These are phyloP conservation scores for Plasmodium malariae DNA, from an alignment of 169 alveolate genomes.

Conservation along the genomic window DNA sequence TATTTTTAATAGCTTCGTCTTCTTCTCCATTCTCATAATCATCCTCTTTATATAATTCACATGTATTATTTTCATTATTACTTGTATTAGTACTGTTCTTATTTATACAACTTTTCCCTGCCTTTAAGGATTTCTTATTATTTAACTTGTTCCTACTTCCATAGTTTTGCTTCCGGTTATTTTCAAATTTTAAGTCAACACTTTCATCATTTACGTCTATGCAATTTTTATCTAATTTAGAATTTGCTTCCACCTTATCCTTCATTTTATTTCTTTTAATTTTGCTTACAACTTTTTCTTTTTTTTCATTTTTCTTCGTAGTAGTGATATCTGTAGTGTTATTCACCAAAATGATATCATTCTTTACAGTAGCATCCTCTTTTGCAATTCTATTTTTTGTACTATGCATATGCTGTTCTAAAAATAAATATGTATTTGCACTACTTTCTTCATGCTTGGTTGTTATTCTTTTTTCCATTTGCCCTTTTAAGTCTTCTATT, in stretches of 20 bases:
- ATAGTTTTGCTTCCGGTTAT: not conserved
- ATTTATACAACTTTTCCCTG: not conserved
- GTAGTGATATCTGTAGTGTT: not conserved
- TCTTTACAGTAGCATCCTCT: too few relatives aligned
- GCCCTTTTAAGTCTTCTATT: not conserved
- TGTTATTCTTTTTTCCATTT: constrained; percentile 29
- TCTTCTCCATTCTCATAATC: not conserved
- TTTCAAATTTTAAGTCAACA: not conserved
- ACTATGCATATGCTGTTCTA: not conserved
- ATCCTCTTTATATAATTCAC: not conserved
- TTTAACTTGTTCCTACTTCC: not conserved
- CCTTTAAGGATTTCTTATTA: not conserved
- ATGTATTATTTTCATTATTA: not conserved
- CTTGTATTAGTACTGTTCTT: not conserved
- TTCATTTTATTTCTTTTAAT: not conserved
- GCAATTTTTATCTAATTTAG: not conserved
- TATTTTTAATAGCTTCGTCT: not conserved
- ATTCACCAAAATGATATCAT: not conserved
- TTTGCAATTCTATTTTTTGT: too few relatives aligned
- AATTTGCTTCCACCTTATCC: not conserved
- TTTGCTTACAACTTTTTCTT: not conserved
- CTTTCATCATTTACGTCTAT: not conserved
- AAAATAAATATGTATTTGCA: not conserved
- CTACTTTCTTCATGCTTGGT: not conserved
- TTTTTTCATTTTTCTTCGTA: not conserved